Conservation (phyloP, 352 stramenopile genomes). For the Phytophthora sojae region DNA sequence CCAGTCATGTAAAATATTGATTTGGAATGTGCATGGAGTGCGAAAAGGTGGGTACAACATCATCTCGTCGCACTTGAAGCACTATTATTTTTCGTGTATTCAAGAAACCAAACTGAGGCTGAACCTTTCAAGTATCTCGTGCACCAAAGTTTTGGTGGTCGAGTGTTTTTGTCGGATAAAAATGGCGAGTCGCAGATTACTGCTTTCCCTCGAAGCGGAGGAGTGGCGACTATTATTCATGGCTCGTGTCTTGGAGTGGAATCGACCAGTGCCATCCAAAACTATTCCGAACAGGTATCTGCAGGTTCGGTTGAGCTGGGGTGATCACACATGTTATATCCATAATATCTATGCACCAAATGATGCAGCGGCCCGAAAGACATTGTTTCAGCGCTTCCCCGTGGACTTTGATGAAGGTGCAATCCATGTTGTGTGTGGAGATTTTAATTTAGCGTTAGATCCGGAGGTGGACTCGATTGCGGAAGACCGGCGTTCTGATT, state of each 20-base stretch:
- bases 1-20: constrained; percentile 11
- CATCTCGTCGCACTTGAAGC: constrained; percentile 2
- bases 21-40: constrained; percentile 6
- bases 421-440: constrained; percentile 9
- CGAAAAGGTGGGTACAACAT: background rate
- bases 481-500: background rate
- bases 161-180: constrained; percentile 5
- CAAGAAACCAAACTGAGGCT: constrained; percentile 1
- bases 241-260: constrained; percentile 4
- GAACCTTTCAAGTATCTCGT: constrained; percentile 5
- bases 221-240: constrained; percentile 11
- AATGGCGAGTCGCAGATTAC: constrained; percentile 1
- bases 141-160: background rate
- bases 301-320: background rate
- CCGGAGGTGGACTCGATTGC: background rate
- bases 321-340: constrained; percentile 3
- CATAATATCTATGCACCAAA: constrained; percentile 18
- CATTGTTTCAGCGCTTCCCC: constrained; percentile 3
- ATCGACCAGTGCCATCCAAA: background rate
- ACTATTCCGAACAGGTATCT: too few relatives aligned
- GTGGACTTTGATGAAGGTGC: constrained; percentile 1
- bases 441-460: constrained; percentile 6
- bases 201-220: constrained; percentile 1
- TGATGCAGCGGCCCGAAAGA: constrained; percentile 2
- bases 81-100: constrained; percentile 18